These are phyloP conservation scores for Septoria linicola DNA, from an alignment of 2,329 filamentous ascomycete genomes.

Conservation along the genomic window DNA sequence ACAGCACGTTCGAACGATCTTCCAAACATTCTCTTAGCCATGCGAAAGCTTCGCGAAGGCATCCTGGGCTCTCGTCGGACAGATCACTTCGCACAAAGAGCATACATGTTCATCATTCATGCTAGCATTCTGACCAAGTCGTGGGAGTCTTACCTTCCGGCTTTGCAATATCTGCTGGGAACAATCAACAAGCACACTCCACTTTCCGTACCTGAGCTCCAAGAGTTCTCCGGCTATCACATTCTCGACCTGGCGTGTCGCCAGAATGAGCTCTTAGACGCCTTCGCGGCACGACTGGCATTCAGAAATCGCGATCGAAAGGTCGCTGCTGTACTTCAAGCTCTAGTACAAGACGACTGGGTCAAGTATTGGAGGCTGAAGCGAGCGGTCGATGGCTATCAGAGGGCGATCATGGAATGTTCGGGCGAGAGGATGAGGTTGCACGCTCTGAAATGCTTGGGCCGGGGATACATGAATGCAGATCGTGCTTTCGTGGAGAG, in stretches of 20 bases:
- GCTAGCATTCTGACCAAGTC: slow-evolving; percentile 77
- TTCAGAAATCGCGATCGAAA: slow-evolving; percentile 65
- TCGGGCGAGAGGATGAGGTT: slow-evolving; percentile 71
- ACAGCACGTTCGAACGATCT: slow-evolving; percentile 61
- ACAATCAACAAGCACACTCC: slow-evolving; percentile 65
- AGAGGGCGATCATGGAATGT: slow-evolving; percentile 76
- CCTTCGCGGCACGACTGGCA: slow-evolving; percentile 63
- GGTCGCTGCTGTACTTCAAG: slow-evolving; percentile 66
- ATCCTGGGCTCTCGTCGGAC: slow-evolving; percentile 74
- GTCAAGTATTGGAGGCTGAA: slow-evolving; percentile 71
- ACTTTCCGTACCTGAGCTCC: slow-evolving; percentile 68
- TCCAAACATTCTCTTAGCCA: slow-evolving; percentile 72
- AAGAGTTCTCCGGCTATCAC: slow-evolving; percentile 77
- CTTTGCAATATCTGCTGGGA: slow-evolving; percentile 74
- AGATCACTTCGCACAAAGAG: slow-evolving; percentile 81
- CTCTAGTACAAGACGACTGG: slow-evolving; percentile 80
- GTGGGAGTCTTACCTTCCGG: slow-evolving; percentile 85
- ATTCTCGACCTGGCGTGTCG: slow-evolving; percentile 88
- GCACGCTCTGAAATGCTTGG: slow-evolving; percentile 83
- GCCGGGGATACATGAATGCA: slow-evolving; percentile 73
- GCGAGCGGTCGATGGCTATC: slow-evolving; percentile 74
- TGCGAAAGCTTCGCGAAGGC: slow-evolving; percentile 89
- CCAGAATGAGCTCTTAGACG: slow-evolving; percentile 69
- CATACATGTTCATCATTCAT: slow-evolving; percentile 88
- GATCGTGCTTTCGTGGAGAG: slow-evolving; percentile 68